Conservation (phyloP, 1,284 basidiomycete genomes). For the Mycena citricolor region DNA sequence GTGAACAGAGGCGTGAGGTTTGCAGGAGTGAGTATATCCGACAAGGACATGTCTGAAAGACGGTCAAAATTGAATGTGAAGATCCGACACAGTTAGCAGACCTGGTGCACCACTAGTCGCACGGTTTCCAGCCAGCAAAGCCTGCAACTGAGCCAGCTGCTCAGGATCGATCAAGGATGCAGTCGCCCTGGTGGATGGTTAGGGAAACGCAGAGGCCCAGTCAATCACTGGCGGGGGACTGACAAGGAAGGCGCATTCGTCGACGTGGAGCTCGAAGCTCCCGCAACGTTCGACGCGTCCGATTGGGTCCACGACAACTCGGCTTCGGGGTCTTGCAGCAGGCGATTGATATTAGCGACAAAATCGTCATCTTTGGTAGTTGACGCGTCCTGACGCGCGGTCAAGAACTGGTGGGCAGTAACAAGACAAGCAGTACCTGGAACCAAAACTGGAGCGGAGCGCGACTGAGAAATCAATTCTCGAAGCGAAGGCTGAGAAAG, state of each 20-base stretch:
- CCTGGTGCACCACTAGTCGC: slow-evolving; percentile 25
- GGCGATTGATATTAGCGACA: slow-evolving; percentile 63
- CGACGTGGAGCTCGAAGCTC: slow-evolving; percentile 33
- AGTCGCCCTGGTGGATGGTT: slow-evolving; percentile 10
- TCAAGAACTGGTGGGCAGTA: slow-evolving; percentile 2
- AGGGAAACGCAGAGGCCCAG: too few species aligned
- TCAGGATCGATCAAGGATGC: slow-evolving; percentile 34
- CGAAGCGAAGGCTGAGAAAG: slow-evolving; percentile 5
- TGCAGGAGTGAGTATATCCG: slow-evolving; percentile 71
- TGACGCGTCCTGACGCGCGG: slow-evolving; percentile 56
- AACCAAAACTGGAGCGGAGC: slow-evolving; percentile 66
- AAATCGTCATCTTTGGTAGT: slow-evolving; percentile 69
- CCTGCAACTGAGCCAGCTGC: slow-evolving; percentile 55
- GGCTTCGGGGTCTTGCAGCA: slow-evolving; percentile 63
- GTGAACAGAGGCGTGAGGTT: slow-evolving; percentile 68
- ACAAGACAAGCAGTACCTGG: slow-evolving; percentile 51
- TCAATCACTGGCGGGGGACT: slow-evolving; percentile 17
- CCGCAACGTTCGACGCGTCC: slow-evolving; percentile 45
- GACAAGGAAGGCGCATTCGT: slow-evolving; percentile 32
- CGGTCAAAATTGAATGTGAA: not conserved
- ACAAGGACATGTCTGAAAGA: slow-evolving; percentile 57
- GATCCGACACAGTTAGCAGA: slow-evolving; percentile 12
- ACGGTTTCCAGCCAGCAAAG: slow-evolving; percentile 37
- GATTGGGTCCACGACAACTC: slow-evolving; percentile 55
- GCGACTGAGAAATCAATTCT: slow-evolving; percentile 14